Evolutionary conservation across 176 grass and related monocot genomes (phyloP).

Genomic region (Avena insularis): DNA sequence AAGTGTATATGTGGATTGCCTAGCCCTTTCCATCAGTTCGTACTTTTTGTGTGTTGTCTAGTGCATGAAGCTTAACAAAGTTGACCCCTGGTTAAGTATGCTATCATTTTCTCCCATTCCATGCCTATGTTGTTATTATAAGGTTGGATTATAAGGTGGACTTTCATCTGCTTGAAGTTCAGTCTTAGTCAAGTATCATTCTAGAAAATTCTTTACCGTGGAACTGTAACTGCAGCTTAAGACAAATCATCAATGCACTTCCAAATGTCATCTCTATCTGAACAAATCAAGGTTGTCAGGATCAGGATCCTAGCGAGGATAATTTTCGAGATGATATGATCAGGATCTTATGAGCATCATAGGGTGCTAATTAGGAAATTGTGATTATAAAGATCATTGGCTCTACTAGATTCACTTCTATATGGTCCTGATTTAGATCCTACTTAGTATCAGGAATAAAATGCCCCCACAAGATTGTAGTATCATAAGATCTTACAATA

Average conservation of each 20-base stretch:
- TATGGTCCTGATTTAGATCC: background rate
- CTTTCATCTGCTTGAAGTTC: constrained; percentile 9
- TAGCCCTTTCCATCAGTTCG: too few species aligned
- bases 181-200: background rate
- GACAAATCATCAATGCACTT: constrained; percentile 5
- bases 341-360: background rate
- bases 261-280: background rate
- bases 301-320: constrained; percentile 13
- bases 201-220: background rate
- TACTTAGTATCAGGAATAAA: background rate
- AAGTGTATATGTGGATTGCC: too few species aligned
- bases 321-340: background rate
- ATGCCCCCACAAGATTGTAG: background rate
- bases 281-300: background rate
- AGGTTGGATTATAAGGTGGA: background rate
- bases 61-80: too few species aligned
- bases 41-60: too few species aligned
- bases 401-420: background rate
- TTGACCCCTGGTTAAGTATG: constrained; percentile 29
- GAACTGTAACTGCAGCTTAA: constrained; percentile 16
- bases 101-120: constrained; percentile 6
- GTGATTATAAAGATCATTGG: constrained; percentile 5
- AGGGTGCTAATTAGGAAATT: background rate
- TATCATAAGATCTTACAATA: constrained; percentile 39
- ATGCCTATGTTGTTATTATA: background rate